Evolutionary conservation across 2,329 filamentous ascomycete genomes (phyloP).

Genomic region (Decorospora gaudefroyi): DNA sequence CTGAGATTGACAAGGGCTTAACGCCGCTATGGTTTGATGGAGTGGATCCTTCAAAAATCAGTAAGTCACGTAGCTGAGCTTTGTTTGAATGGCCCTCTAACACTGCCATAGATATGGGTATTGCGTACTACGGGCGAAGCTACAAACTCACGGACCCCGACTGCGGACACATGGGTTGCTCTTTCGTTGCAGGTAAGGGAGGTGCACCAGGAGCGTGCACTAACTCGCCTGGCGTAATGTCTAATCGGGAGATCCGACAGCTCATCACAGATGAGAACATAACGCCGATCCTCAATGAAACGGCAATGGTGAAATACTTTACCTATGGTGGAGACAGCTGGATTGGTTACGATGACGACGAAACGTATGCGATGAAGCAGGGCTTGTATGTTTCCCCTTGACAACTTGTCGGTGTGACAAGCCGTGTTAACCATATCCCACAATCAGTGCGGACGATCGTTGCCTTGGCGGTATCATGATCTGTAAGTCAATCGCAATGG

Average conservation of each 20-base stretch:
- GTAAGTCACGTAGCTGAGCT: not conserved
- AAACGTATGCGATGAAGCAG: slow-evolving; percentile 52
- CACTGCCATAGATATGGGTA: slow-evolving; percentile 41
- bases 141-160: slow-evolving; percentile 29
- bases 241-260: slow-evolving; percentile 41
- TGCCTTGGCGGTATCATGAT: slow-evolving; percentile 32
- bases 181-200: slow-evolving; percentile 20
- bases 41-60: slow-evolving; percentile 49
- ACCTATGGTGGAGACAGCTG: slow-evolving; percentile 41
- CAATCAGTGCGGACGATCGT: slow-evolving; percentile 29
- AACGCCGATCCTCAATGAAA: slow-evolving; percentile 25
- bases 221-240: slow-evolving; percentile 37
- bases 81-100: not conserved
- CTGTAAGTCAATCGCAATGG: slow-evolving; percentile 2
- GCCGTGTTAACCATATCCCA: not conserved
- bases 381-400: slow-evolving; percentile 29
- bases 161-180: slow-evolving; percentile 44
- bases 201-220: slow-evolving; percentile 27
- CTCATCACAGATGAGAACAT: slow-evolving; percentile 28
- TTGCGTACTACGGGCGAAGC: slow-evolving; percentile 52
- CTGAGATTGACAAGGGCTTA: slow-evolving; percentile 49
- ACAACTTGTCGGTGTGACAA: not conserved
- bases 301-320: slow-evolving; percentile 41
- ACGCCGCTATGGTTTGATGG: slow-evolving; percentile 55
- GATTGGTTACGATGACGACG: slow-evolving; percentile 48